Conservation (phyloP, 768 basidiomycete genomes). For the Suillus ampliporus region DNA sequence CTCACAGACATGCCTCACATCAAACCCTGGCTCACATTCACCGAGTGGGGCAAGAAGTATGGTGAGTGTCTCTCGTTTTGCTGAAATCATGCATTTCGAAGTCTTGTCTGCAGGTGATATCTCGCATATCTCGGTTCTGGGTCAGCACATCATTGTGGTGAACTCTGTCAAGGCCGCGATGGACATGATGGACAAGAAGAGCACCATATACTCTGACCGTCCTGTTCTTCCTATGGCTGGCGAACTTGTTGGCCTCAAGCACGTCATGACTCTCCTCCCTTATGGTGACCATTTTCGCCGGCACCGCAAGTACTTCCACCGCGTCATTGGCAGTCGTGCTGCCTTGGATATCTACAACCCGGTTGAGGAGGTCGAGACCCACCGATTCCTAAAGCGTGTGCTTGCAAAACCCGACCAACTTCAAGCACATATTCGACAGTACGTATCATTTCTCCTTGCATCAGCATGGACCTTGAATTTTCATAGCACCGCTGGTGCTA, state of each 20-base stretch:
- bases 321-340: constrained; percentile 46
- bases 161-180: constrained; percentile 56
- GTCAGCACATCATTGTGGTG: constrained; percentile 61
- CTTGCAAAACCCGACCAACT: constrained; percentile 44
- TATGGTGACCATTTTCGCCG: constrained; percentile 48
- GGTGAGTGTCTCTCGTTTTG: constrained; percentile 30
- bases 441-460: constrained; percentile 18
- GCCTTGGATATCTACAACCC: constrained; percentile 40
- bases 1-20: constrained; percentile 53
- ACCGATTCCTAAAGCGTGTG: constrained; percentile 48
- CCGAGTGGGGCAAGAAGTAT: constrained; percentile 51
- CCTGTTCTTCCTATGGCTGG: constrained; percentile 51
- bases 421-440: constrained; percentile 47
- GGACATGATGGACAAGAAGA: constrained; percentile 71
- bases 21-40: constrained; percentile 52
- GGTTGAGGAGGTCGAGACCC: constrained; percentile 48
- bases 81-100: neutral
- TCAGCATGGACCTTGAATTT: neutral
- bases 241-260: constrained; percentile 38
- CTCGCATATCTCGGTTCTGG: constrained; percentile 61
- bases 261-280: constrained; percentile 42
- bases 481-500: constrained; percentile 53
- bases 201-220: constrained; percentile 68
- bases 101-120: constrained; percentile 54
- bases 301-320: constrained; percentile 47